Evolutionary conservation across 2,329 filamentous ascomycete species (phyloP).

Genomic region (Dendrostoma leiphaemia): DNA sequence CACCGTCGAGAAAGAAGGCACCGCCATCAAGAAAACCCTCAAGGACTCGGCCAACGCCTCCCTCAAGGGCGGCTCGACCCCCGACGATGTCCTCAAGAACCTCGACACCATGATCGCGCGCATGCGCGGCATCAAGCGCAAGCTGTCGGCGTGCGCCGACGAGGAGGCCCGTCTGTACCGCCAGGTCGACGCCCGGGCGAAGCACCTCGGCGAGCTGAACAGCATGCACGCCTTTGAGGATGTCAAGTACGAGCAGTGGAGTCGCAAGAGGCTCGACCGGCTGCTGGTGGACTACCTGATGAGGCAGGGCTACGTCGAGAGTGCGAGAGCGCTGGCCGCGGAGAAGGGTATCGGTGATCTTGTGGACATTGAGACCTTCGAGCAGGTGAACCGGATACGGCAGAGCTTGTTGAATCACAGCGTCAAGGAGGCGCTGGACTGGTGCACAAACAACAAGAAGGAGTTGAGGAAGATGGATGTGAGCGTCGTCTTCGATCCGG

Average conservation of each 20-base stretch:
- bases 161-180: slow-evolving; percentile 77
- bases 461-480: slow-evolving; percentile 85
- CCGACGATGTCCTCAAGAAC: slow-evolving; percentile 72
- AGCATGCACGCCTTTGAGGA: slow-evolving; percentile 79
- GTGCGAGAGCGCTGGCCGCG: slow-evolving; percentile 69
- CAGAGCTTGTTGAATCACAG: slow-evolving; percentile 68
- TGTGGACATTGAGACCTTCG: slow-evolving; percentile 87
- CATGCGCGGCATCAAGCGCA: slow-evolving; percentile 85
- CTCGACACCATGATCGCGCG: slow-evolving; percentile 83
- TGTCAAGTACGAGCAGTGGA: slow-evolving; percentile 92
- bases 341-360: slow-evolving; percentile 76
- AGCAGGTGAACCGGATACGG: slow-evolving; percentile 75
- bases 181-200: slow-evolving; percentile 72
- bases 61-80: slow-evolving; percentile 58
- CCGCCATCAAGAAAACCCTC: slow-evolving; percentile 58
- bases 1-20: slow-evolving; percentile 69
- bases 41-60: slow-evolving; percentile 66
- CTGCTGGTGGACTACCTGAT: slow-evolving; percentile 91
- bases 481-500: slow-evolving; percentile 27
- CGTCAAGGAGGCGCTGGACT: slow-evolving; percentile 76
- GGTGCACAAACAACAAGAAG: slow-evolving; percentile 93
- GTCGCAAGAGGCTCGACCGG: slow-evolving; percentile 74
- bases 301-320: slow-evolving; percentile 76
- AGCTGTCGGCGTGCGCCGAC: slow-evolving; percentile 72
- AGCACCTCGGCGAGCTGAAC: slow-evolving; percentile 80